These are phyloP conservation scores for Xylariaceae sp. DNA, from an alignment of 2,329 filamentous ascomycete species.

Conservation along the genomic window DNA sequence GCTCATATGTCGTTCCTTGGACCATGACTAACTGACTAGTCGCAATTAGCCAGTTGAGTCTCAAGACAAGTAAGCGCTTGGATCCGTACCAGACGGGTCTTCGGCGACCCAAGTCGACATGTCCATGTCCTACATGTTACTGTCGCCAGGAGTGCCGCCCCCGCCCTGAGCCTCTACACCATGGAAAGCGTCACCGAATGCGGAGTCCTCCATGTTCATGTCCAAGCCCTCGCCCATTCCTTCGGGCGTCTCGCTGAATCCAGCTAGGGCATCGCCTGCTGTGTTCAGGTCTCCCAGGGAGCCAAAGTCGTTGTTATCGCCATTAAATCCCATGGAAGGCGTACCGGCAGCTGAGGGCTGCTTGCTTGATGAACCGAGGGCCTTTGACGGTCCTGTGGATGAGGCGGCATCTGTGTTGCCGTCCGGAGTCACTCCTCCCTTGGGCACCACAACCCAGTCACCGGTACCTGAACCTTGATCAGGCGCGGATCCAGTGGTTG, in stretches of 20 bases:
- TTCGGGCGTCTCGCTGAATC: constrained; percentile 53
- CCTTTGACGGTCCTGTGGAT: constrained; percentile 22
- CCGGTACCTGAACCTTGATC: constrained; percentile 50
- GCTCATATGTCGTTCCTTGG: background rate
- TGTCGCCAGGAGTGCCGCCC: constrained; percentile 27
- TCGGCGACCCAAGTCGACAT: too few species aligned
- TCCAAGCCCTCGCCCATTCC: constrained; percentile 53
- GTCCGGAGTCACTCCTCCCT: constrained; percentile 48
- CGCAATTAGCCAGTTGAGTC: background rate
- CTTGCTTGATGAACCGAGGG: constrained; percentile 30
- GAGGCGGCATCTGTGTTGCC: constrained; percentile 26
- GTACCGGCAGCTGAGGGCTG: constrained; percentile 41
- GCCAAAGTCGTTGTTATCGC: constrained; percentile 57
- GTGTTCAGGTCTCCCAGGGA: constrained; percentile 63
- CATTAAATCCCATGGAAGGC: constrained; percentile 41
- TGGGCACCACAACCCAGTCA: constrained; percentile 73
- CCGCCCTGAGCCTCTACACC: constrained; percentile 43
- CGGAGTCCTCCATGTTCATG: constrained; percentile 65
- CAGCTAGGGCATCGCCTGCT: constrained; percentile 64
- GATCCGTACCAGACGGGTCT: background rate
- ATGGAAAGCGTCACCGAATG: constrained; percentile 80
- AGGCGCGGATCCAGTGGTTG: constrained; percentile 39
- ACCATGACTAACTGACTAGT: background rate
- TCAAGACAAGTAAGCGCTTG: background rate
- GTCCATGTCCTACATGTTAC: constrained; percentile 23